phyloP scores from a whole-genome alignment of 345 rosid genomes.

The Dipteronia sinensis region DNA sequence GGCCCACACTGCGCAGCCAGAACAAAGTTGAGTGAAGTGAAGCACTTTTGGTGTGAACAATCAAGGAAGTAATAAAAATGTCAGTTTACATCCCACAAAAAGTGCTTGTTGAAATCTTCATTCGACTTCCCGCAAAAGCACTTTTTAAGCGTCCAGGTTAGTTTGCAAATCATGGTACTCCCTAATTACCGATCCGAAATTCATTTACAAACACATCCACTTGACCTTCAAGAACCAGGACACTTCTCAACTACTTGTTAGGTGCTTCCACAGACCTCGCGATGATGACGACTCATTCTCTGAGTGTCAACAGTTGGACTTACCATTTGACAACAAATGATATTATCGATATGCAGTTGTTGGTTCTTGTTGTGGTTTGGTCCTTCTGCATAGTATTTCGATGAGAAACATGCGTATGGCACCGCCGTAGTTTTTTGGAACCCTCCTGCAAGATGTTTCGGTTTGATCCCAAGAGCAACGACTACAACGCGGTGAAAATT shows the following conservation, averaged over 20 bases:
- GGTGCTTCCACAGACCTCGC: neutral
- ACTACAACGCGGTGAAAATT: constrained; percentile 39
- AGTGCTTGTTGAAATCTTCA: neutral
- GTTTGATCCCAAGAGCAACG: constrained; percentile 23
- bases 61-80: neutral
- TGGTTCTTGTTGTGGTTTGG: neutral
- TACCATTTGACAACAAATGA: neutral
- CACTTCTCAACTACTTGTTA: neutral
- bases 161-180: constrained; percentile 20
- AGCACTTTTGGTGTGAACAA: too few relatives aligned
- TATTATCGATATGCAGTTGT: neutral
- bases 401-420: neutral
- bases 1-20: too few relatives aligned
- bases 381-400: neutral
- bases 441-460: constrained; percentile 6
- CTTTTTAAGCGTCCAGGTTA: neutral
- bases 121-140: neutral
- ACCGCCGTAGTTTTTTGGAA: constrained; percentile 3
- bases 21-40: too few relatives aligned
- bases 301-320: neutral
- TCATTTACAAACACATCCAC: neutral
- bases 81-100: neutral
- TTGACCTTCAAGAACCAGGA: neutral
- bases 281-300: neutral
- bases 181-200: neutral